Conservation (phyloP, 2,329 filamentous ascomycete species). For the Phyllosticta capitalensis region DNA sequence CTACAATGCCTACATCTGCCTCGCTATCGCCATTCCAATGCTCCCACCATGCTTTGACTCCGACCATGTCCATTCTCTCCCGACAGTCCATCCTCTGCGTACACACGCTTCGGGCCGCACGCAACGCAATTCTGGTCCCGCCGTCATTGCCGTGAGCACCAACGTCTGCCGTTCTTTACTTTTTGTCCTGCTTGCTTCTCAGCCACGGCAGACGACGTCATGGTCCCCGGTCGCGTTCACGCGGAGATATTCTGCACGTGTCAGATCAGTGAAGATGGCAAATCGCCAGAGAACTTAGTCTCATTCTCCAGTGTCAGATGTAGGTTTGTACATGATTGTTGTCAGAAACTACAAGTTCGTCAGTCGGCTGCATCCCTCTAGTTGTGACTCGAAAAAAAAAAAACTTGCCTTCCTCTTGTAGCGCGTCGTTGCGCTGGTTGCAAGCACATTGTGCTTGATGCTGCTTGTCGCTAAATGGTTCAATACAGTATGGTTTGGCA, state of each 20-base stretch:
- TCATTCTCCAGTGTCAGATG: slow-evolving; percentile 33
- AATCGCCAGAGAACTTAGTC: slow-evolving; percentile 2
- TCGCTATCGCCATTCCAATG: too few relatives aligned
- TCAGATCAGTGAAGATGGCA: slow-evolving; percentile 9
- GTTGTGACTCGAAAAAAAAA: slow-evolving; percentile 1
- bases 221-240: slow-evolving; percentile 2
- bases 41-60: too few relatives aligned
- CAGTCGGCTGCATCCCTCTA: slow-evolving; percentile 11
- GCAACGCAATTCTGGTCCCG: too few relatives aligned
- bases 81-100: too few relatives aligned
- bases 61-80: too few relatives aligned
- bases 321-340: slow-evolving; percentile 94
- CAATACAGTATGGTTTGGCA: slow-evolving; percentile 93
- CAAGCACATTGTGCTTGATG: slow-evolving; percentile 92
- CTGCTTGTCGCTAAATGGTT: slow-evolving; percentile 96
- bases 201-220: not conserved
- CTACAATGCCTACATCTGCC: too few relatives aligned
- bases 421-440: slow-evolving; percentile 92
- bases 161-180: not conserved
- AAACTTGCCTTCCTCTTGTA: slow-evolving; percentile 79
- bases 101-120: too few relatives aligned
- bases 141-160: too few relatives aligned
- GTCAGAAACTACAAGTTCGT: slow-evolving; percentile 67
- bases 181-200: not conserved
- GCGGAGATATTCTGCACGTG: slow-evolving; percentile 8